A percentile compares a stretch with the other conserved stretches of the same genome.
phyloP scores from a whole-genome alignment of 2,329 filamentous ascomycete species.

The Colletotrichum tofieldiae region DNA sequence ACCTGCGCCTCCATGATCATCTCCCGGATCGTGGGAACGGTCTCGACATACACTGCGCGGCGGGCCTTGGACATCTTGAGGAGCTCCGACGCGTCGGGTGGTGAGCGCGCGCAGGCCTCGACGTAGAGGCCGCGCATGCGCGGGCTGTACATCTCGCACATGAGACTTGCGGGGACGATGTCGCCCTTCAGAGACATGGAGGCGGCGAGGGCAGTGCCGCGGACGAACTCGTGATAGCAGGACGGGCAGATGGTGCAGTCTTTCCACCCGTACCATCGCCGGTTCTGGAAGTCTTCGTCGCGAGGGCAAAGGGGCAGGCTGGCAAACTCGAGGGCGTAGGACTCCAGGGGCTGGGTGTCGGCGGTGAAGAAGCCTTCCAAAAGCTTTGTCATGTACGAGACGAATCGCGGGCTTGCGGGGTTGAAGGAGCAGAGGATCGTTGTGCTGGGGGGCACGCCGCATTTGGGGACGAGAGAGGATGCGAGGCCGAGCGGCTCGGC shows the following conservation, averaged over 20 bases:
- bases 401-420: conserved; percentile 48
- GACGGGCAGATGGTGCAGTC: conserved; percentile 55
- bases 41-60: conserved; percentile 52
- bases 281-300: conserved; percentile 45
- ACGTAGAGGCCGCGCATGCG: conserved; percentile 55
- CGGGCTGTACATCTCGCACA: conserved; percentile 57
- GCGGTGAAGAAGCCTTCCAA: conserved; percentile 51
- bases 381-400: conserved; percentile 44
- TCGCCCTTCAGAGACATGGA: conserved; percentile 50
- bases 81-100: conserved; percentile 47
- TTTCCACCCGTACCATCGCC: conserved; percentile 56
- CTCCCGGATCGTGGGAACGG: conserved; percentile 48
- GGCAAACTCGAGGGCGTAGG: conserved; percentile 50
- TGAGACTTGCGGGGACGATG: conserved; percentile 43
- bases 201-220: conserved; percentile 48
- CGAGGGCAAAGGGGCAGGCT: conserved; percentile 49
- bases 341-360: conserved; percentile 47
- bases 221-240: conserved; percentile 54
- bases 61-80: conserved; percentile 48
- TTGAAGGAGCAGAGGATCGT: conserved; percentile 55
- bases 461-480: conserved; percentile 50
- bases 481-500: conserved; percentile 51
- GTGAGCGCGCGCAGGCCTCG: conserved; percentile 48
- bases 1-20: conserved; percentile 49
- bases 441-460: conserved; percentile 35